Evolutionary conservation across 2,329 filamentous ascomycete species (phyloP).

Genomic region (Xylaria sp.): DNA sequence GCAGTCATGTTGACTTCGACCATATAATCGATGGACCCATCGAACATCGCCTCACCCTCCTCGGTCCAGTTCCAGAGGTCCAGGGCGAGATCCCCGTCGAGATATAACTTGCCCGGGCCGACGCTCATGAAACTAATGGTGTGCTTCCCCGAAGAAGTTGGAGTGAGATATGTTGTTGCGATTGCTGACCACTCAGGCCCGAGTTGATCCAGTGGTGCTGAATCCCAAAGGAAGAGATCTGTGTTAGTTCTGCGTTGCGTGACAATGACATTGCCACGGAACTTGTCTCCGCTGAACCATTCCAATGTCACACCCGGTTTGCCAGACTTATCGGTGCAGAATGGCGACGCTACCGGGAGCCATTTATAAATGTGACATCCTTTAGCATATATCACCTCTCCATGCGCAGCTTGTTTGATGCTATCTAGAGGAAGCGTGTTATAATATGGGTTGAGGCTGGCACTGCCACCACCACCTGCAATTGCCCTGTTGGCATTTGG

Average conservation of each 20-base stretch:
- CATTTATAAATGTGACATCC: slow-evolving; percentile 73
- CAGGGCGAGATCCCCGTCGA: slow-evolving; percentile 68
- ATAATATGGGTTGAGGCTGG: slow-evolving; percentile 75
- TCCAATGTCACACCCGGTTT: slow-evolving; percentile 71
- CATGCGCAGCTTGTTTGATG: slow-evolving; percentile 63
- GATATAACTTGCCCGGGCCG: slow-evolving; percentile 69
- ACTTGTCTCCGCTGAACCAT: slow-evolving; percentile 72
- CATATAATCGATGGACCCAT: slow-evolving; percentile 72
- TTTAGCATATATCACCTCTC: slow-evolving; percentile 68
- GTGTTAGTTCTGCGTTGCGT: slow-evolving; percentile 70
- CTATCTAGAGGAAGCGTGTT: slow-evolving; percentile 72
- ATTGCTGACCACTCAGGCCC: slow-evolving; percentile 72
- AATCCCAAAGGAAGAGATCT: slow-evolving; percentile 77
- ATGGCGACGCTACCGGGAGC: slow-evolving; percentile 70
- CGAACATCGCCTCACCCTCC: slow-evolving; percentile 76
- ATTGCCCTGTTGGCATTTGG: slow-evolving; percentile 75
- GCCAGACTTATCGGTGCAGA: slow-evolving; percentile 66
- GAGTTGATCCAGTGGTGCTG: slow-evolving; percentile 68
- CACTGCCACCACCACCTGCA: slow-evolving; percentile 74
- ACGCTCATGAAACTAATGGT: slow-evolving; percentile 75
- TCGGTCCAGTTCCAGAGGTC: slow-evolving; percentile 77
- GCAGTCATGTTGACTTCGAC: slow-evolving; percentile 69
- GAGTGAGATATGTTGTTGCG: slow-evolving; percentile 68
- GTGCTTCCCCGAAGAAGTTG: slow-evolving; percentile 68
- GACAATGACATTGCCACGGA: slow-evolving; percentile 66